A percentile compares a stretch with the other conserved stretches of the same genome.
Conservation (phyloP, 176 grass and related monocot genomes). For the Oryza australiensis region DNA sequence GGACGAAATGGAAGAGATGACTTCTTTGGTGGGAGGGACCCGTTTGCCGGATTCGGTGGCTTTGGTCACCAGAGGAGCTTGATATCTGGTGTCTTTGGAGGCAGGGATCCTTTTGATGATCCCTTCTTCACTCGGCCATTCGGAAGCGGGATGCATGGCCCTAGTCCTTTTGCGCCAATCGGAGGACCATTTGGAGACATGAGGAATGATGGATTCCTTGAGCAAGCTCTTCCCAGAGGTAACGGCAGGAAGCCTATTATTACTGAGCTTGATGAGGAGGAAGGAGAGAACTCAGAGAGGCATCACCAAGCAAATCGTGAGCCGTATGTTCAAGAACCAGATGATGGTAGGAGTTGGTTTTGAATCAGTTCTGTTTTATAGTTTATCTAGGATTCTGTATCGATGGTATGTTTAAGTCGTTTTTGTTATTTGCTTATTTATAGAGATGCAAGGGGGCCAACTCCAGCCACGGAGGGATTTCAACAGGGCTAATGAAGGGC, state of each 20-base stretch:
- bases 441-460: constrained; percentile 52
- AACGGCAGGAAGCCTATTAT: constrained; percentile 51
- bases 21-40: constrained; percentile 55
- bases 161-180: constrained; percentile 35
- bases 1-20: constrained; percentile 54
- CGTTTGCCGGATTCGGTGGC: constrained; percentile 64
- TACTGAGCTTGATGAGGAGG: constrained; percentile 61
- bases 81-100: constrained; percentile 70
- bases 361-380: background rate
- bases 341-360: constrained; percentile 52
- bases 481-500: constrained; percentile 25
- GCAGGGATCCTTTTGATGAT: constrained; percentile 81
- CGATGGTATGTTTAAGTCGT: background rate
- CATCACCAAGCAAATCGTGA: constrained; percentile 20
- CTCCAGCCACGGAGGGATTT: constrained; percentile 42
- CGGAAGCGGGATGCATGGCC: constrained; percentile 52
- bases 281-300: constrained; percentile 17
- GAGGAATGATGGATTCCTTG: constrained; percentile 37
- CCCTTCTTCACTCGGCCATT: constrained; percentile 91
- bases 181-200: constrained; percentile 39
- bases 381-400: background rate
- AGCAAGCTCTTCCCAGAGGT: constrained; percentile 42
- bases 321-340: constrained; percentile 69
- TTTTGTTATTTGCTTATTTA: background rate
- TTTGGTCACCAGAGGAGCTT: constrained; percentile 49